Percentiles rank a stretch among this genome's conserved stretches.
Evolutionary conservation across 2,329 filamentous ascomycete genomes (phyloP).

Genomic region (Rhytidhysteron rufulum): DNA sequence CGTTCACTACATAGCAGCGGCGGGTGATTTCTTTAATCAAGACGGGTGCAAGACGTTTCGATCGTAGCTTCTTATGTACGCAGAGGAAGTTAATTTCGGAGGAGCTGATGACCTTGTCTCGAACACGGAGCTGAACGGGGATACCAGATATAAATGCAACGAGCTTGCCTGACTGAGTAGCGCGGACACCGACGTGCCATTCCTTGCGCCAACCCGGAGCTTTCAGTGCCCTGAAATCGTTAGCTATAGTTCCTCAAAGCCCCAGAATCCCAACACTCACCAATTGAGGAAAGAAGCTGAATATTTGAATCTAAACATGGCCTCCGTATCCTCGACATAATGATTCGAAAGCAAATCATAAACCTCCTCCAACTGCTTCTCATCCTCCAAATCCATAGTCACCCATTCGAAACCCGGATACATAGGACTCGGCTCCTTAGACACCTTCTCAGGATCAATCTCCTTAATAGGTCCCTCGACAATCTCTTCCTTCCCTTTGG

Average conservation of each 20-base stretch:
- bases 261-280: no score
- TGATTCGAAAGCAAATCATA: constrained; percentile 89
- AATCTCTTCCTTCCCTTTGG: constrained; percentile 33
- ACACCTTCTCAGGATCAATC: constrained; percentile 73
- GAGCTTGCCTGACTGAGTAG: constrained; percentile 75
- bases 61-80: constrained; percentile 94
- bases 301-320: constrained; percentile 98
- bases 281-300: constrained; percentile 84
- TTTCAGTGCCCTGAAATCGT: constrained; percentile 71
- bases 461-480: constrained; percentile 81
- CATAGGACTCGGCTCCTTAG: constrained; percentile 71
- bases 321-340: constrained; percentile 95
- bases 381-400: constrained; percentile 77
- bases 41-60: constrained; percentile 86
- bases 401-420: constrained; percentile 87
- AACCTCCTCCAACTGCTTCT: constrained; percentile 77
- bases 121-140: constrained; percentile 76
- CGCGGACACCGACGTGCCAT: constrained; percentile 93
- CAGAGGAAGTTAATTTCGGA: constrained; percentile 98
- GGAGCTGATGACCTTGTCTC: constrained; percentile 68
- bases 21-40: constrained; percentile 98
- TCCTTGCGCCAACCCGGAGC: constrained; percentile 89
- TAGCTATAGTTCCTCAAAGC: constrained; percentile 4
- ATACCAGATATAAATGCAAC: constrained; percentile 96
- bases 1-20: constrained; percentile 77